Conservation (phyloP, 345 rosid genomes). For the Citrus trifoliata region DNA sequence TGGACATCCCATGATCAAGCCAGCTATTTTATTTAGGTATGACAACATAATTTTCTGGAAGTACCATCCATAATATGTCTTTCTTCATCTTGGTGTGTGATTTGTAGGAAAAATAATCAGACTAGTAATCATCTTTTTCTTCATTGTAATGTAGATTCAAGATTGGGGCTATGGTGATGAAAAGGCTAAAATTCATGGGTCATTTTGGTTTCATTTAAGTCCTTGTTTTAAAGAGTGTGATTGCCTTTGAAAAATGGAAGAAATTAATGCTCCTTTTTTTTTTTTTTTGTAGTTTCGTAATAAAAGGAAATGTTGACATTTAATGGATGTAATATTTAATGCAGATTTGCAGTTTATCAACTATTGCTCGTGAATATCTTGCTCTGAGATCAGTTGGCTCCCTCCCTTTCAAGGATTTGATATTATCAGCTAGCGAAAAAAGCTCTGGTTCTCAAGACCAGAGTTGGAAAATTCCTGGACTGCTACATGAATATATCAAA, state of each 20-base stretch:
- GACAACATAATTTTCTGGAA: neutral
- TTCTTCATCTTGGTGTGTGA: neutral
- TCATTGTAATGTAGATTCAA: neutral
- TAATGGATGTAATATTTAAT: constrained; percentile 24
- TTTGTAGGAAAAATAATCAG: no score
- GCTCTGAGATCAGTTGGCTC: constrained; percentile 73
- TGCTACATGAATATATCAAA: constrained; percentile 52
- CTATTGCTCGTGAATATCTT: constrained; percentile 83
- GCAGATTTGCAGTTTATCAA: constrained; percentile 91
- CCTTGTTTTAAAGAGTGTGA: neutral
- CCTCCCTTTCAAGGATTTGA: constrained; percentile 91
- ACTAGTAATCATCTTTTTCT: neutral
- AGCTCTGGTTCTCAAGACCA: constrained; percentile 51
- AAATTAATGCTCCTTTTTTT: neutral
- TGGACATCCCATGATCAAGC: constrained; percentile 9
- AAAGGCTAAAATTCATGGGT: neutral
- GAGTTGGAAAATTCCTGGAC: constrained; percentile 78
- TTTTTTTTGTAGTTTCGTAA: neutral
- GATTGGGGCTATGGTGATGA: neutral
- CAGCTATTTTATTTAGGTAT: constrained; percentile 2
- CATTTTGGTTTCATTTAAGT: neutral
- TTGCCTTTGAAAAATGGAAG: neutral
- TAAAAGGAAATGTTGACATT: neutral
- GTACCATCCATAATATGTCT: neutral
- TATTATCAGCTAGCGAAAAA: constrained; percentile 54